phyloP scores from a whole-genome alignment of 306 rosid genomes.

The Astragalus glycyphyllos region DNA sequence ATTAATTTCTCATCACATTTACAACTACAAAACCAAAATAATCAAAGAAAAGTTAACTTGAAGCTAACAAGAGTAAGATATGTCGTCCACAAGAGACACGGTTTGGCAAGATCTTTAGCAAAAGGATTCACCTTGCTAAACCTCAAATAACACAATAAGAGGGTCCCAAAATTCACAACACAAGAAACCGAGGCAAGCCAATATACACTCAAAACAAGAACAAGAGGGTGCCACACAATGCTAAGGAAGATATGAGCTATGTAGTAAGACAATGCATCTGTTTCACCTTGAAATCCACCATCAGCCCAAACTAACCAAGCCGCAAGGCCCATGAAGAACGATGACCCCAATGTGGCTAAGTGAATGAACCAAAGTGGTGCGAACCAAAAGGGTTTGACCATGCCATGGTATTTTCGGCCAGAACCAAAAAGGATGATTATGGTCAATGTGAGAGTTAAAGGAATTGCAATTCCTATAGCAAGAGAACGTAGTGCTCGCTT shows the following conservation, averaged over 20 bases:
- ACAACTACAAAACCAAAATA: neutral
- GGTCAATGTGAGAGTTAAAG: constrained; percentile 45
- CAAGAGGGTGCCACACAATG: constrained; percentile 72
- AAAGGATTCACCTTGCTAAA: constrained; percentile 61
- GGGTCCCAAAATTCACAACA: constrained; percentile 49
- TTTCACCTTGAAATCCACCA: constrained; percentile 58
- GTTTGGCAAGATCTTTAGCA: constrained; percentile 64
- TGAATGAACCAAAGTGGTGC: constrained; percentile 72
- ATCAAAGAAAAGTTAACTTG: constrained; percentile 44
- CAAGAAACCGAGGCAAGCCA: constrained; percentile 48
- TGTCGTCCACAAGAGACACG: constrained; percentile 50
- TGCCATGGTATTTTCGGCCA: constrained; percentile 43
- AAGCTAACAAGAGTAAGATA: constrained; percentile 54
- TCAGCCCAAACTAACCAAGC: constrained; percentile 88
- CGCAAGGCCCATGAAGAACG: constrained; percentile 67
- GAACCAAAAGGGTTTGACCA: constrained; percentile 60
- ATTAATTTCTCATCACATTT: neutral
- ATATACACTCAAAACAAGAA: constrained; percentile 49
- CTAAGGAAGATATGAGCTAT: constrained; percentile 53
- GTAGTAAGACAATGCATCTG: constrained; percentile 57
- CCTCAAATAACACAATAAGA: constrained; percentile 48
- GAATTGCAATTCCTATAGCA: constrained; percentile 54
- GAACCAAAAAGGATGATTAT: constrained; percentile 57
- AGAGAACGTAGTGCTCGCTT: constrained; percentile 60
- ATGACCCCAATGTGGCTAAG: constrained; percentile 50